These are phyloP conservation scores for Phialocephala sp. DNA, from an alignment of 2,329 filamentous ascomycete genomes.

Conservation along the genomic window DNA sequence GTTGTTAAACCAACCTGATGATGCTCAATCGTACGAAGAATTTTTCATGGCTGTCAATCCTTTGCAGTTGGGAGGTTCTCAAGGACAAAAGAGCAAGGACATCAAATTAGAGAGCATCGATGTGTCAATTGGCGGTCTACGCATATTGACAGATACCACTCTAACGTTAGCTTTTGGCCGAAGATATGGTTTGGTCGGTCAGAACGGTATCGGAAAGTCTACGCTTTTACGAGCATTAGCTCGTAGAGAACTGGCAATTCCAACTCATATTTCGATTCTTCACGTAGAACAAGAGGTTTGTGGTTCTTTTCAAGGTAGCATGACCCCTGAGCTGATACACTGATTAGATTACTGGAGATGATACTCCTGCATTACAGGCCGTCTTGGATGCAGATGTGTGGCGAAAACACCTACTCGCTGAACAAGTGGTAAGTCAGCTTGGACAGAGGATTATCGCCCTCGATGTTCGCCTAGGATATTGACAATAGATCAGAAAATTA, in stretches of 20 bases:
- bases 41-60: constrained; percentile 99
- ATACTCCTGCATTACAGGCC: constrained; percentile 92
- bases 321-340: constrained; percentile 14
- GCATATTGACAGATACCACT: constrained; percentile 89
- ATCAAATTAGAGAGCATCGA: constrained; percentile 98
- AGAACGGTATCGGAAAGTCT: constrained; percentile 98
- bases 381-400: constrained; percentile 98
- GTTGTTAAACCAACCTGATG: constrained; percentile 81
- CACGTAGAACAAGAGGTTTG: constrained; percentile 95
- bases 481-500: constrained; percentile 65
- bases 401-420: constrained; percentile 90
- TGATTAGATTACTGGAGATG: constrained; percentile 84
- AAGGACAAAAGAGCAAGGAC: constrained; percentile 92
- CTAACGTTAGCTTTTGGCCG: constrained; percentile 90
- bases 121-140: constrained; percentile 85
- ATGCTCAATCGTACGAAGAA: constrained; percentile 93
- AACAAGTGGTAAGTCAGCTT: constrained; percentile 72
- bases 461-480: constrained; percentile 2
- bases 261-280: constrained; percentile 96
- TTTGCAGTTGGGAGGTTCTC: constrained; percentile 77
- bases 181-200: constrained; percentile 95
- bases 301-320: not conserved
- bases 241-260: constrained; percentile 90
- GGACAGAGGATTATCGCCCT: constrained; percentile 12
- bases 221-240: constrained; percentile 93